Base-by-base conservation (phyloP, 2,329 filamentous ascomycete genomes). In the Hymenoscyphus repandus region DNA sequence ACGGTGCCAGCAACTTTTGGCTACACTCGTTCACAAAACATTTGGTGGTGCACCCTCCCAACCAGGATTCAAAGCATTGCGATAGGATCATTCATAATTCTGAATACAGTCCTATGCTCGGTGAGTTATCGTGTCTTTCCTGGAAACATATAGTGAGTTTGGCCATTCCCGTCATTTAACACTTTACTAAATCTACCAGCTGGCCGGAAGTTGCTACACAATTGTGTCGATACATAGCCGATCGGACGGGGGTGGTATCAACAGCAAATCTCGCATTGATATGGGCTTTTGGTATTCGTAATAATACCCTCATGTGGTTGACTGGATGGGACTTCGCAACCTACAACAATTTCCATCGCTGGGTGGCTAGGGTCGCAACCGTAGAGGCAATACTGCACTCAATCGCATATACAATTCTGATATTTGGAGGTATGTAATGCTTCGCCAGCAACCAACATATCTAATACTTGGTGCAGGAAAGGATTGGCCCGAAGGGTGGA, bases 291-390 rank as follows among this genome's bases (percentile, higher is more conserved):
- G 80, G 78, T 0, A 78, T 80, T 62, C 72, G 85, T 10, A 88
- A 88, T 55, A 86, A 88, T 46, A 61, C 82, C 0, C 72, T 86
- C 12, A 69, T 86, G 49, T 85, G 80, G 80, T 62, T 82, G 0
- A 88, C 85, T 0, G 83, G 83, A 0, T 88, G 84, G 83, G 80
- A 79, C 12, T 86, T 84, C 62, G 74, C 75, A 1, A 82, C 80
- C 0, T 87, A 81, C 60, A 86, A 80, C 57, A 75, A 80, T 36
- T 86, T 86, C 47, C 85, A 88, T 64, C 78, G 84, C 0, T 83
- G 82, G 74, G 72, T 83, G 5, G 84, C 85, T 0, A 73, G 83
- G 17, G 72, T 86, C 2, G 74, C 82, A 4, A 83, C 82, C 0
- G 52, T 82, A 0, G 75, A 86, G 56, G 83, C 81, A 1, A 71